Conservation (phyloP, 257 asterid genomes). For the Scutellaria galericulata region DNA sequence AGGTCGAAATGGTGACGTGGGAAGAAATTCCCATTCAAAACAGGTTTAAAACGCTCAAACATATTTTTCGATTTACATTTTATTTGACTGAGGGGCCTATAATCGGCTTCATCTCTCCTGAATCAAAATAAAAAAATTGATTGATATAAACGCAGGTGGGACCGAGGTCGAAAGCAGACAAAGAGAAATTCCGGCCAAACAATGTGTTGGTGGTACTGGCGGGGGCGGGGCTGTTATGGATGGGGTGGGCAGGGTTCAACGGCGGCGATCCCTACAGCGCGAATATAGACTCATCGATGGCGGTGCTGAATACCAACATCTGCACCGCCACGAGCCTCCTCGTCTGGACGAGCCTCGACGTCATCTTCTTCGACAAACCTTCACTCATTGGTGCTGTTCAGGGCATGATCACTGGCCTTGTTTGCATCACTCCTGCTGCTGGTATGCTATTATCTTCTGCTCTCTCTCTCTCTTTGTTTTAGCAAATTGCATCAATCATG, state of each 20-base stretch:
- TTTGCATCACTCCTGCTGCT: conserved; percentile 93
- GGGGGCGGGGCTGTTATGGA: conserved; percentile 78
- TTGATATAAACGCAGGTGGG: conserved; percentile 50
- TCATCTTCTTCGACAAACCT: conserved; percentile 69
- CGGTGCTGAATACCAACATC: conserved; percentile 72
- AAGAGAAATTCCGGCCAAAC: conserved; percentile 74
- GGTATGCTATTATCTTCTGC: conserved; percentile 38
- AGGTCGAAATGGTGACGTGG: too few relatives aligned
- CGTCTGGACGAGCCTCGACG: conserved; percentile 72
- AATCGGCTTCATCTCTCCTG: too few relatives aligned
- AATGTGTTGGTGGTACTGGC: conserved; percentile 70
- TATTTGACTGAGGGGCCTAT: too few relatives aligned
- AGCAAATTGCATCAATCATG: too few relatives aligned
- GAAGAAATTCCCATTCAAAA: too few relatives aligned
- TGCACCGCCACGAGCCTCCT: conserved; percentile 81
- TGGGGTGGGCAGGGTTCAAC: conserved; percentile 95
- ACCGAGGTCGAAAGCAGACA: conserved; percentile 59
- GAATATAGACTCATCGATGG: conserved; percentile 72
- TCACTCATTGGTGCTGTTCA: conserved; percentile 88
- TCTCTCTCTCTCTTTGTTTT: too few relatives aligned
- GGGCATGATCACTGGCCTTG: conserved; percentile 88
- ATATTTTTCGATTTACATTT: too few relatives aligned
- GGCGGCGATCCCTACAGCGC: conserved; percentile 80
- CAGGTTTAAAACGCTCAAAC: too few relatives aligned
- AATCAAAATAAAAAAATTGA: too few relatives aligned